Base-by-base conservation (phyloP, 805 yeast genomes). In the Kazachstania kunashirensis region DNA sequence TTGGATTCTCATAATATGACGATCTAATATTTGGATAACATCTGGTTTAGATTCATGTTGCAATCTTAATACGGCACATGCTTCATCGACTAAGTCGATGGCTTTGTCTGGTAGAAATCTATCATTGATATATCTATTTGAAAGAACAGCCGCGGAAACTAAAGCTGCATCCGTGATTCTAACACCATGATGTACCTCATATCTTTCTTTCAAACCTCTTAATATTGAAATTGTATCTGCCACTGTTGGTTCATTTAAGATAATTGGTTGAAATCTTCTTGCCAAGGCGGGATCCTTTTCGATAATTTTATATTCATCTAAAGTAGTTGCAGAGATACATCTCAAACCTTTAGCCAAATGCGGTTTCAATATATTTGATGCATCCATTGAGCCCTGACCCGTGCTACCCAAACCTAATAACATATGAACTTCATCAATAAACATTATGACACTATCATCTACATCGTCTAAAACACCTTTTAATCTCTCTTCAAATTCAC, bases 31-130 rank as follows among this genome's bases (percentile, higher is more conserved):
- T 51, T 86, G 89, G 37, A 92, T 83, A 2, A 88, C 84, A 53
- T 89, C 98, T 0, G 98, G 98, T 56, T 86, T 88, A 2, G 96
- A 85, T 62, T 89, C 98, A 57, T 92, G 97, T 60, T 89, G 98
- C 41, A 89, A 66, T 46, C 98, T 69, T 40, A 89, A 67, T 0
- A 95, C 94, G 3, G 96, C 92, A 63, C 97, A 88, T 0, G 97
- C 96, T 56, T 89, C 98, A 62, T 89, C 98, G 2, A 89, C 92
- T 46, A 89, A 70, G 60, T 89, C 98, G 46, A 89, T 89, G 15
- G 97, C 97, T 65, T 89, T 89, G 55, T 89, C 98, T 1, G 98
- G 98, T 26, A 89, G 65, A 51, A 77, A 86, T 38, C 97, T 65
- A 57, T 89, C 96, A 3, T 94, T 82, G 38, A 89, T 84, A 57